Conservation (phyloP, 225 moss, liverwort and hornwort genomes). For the Climacium dendroides region DNA sequence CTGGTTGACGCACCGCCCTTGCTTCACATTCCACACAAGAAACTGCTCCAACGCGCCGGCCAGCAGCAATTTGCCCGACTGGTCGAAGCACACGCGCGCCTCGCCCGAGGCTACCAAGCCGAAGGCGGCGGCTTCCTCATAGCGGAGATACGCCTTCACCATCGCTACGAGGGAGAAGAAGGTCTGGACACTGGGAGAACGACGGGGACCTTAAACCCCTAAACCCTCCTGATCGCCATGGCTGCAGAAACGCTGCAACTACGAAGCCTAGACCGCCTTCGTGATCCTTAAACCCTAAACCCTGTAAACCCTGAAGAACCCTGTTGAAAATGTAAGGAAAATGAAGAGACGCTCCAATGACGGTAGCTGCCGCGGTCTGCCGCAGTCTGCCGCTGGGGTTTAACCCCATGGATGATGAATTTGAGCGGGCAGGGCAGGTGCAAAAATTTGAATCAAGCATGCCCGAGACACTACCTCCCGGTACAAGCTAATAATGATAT, state of each 20-base stretch:
- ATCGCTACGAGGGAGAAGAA: constrained; percentile 9
- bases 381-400: not conserved
- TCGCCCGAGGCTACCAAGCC: constrained; percentile 73
- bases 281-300: not conserved
- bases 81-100: constrained; percentile 66
- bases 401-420: not conserved
- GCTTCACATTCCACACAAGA: constrained; percentile 92
- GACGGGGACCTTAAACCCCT: not conserved
- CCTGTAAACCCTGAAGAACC: too few relatives aligned
- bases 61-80: constrained; percentile 70
- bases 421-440: not conserved
- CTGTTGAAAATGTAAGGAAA: not conserved
- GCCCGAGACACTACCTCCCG: not conserved
- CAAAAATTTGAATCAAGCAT: not conserved
- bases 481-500: not conserved
- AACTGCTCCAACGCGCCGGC: constrained; percentile 94
- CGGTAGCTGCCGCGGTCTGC: not conserved
- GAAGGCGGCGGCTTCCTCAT: constrained; percentile 71
- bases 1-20: constrained; percentile 64
- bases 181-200: not conserved
- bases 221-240: not conserved
- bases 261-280: too few relatives aligned
- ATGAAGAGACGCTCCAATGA: not conserved
- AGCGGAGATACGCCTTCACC: constrained; percentile 98
- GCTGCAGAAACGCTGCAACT: not conserved